Conservation (phyloP, 2,329 filamentous ascomycete genomes). For the Xylaria digitata region DNA sequence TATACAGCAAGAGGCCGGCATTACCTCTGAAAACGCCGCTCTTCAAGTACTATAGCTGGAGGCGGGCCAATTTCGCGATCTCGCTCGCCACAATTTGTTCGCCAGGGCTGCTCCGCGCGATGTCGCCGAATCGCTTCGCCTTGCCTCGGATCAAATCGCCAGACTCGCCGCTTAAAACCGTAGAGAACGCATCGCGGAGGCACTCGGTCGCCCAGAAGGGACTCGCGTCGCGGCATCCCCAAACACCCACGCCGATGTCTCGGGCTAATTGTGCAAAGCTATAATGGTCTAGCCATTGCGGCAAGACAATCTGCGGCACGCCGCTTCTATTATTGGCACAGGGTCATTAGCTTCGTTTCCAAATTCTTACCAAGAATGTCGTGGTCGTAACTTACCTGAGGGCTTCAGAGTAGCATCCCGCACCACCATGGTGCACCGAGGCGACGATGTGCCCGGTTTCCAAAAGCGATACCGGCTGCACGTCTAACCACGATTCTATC, state of each 20-base stretch:
- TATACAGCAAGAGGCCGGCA: background rate
- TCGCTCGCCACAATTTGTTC: constrained; percentile 34
- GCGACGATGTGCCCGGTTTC: constrained; percentile 39
- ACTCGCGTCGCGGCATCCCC: constrained; percentile 38
- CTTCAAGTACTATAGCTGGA: constrained; percentile 16
- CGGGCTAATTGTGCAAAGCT: constrained; percentile 37
- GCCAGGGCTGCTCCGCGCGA: constrained; percentile 35
- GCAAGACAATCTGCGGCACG: constrained; percentile 39
- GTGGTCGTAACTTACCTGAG: constrained; percentile 26
- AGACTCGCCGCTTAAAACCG: constrained; percentile 19
- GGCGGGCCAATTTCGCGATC: constrained; percentile 39
- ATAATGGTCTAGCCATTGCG: constrained; percentile 41
- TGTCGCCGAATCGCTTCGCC: constrained; percentile 29
- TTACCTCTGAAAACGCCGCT: too few species aligned
- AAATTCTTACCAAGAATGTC: background rate
- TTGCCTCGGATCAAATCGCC: constrained; percentile 26
- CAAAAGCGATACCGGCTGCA: constrained; percentile 34
- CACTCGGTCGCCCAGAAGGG: constrained; percentile 37
- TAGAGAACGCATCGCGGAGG: constrained; percentile 28
- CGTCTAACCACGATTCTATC: constrained; percentile 37
- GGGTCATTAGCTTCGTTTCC: background rate
- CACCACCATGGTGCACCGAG: constrained; percentile 41
- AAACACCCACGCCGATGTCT: constrained; percentile 36
- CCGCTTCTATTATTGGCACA: constrained; percentile 27
- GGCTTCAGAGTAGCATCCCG: constrained; percentile 39